Evolutionary conservation across 2,329 filamentous ascomycete species (phyloP).

Genomic region (Sporothrix curviconia): DNA sequence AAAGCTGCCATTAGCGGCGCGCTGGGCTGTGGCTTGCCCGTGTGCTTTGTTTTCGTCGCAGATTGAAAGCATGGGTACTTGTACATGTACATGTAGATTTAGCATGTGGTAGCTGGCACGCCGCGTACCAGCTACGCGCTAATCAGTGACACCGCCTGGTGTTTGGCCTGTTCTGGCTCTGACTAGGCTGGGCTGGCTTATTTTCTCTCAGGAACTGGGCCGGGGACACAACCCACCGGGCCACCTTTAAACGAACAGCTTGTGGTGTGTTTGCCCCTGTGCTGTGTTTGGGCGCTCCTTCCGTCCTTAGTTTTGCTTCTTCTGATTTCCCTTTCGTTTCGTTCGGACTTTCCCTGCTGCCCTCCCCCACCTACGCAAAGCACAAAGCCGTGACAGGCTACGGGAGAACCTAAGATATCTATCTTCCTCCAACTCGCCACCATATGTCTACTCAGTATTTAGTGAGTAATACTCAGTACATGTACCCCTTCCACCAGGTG

Average conservation of each 20-base stretch:
- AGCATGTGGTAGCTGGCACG: background rate
- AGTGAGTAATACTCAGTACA: too few species aligned
- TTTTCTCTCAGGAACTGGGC: constrained; percentile 3
- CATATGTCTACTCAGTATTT: too few species aligned
- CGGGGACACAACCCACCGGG: background rate
- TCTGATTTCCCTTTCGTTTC: background rate
- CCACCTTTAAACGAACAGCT: background rate
- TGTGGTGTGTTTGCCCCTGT: constrained; percentile 9
- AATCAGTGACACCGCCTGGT: background rate
- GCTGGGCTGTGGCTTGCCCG: background rate
- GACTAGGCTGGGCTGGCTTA: too few species aligned
- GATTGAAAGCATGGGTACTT: too few species aligned
- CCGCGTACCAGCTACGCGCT: background rate
- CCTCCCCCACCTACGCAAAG: background rate
- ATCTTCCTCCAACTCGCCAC: background rate
- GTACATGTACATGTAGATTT: constrained; percentile 5
- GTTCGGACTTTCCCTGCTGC: background rate
- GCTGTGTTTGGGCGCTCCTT: constrained; percentile 9
- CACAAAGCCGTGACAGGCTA: constrained; percentile 2
- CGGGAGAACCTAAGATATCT: too few species aligned
- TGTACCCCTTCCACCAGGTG: too few species aligned
- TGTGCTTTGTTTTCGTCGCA: constrained; percentile 7
- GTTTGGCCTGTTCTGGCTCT: constrained; percentile 1
- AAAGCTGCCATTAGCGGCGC: background rate
- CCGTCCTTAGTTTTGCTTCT: background rate